Conservation (phyloP, 257 asterid genomes). For the Solanum commersonii region DNA sequence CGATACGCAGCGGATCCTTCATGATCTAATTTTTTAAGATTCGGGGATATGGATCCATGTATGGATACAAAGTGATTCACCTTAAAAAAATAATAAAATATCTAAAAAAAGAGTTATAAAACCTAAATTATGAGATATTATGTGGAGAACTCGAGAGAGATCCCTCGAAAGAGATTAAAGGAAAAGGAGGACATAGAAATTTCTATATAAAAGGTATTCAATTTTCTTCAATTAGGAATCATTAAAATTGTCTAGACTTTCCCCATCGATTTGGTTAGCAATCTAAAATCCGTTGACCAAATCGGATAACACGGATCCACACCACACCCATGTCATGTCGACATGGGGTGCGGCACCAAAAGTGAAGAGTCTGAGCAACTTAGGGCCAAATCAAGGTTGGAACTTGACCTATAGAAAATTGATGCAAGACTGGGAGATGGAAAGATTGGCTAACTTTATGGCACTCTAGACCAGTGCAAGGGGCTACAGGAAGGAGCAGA, state of each 20-base stretch:
- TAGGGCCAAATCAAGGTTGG: background rate
- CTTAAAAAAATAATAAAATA: background rate
- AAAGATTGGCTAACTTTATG: background rate
- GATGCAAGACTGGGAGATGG: background rate
- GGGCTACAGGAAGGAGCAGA: background rate
- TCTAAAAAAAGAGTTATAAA: background rate
- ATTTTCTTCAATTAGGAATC: background rate
- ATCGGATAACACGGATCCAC: background rate
- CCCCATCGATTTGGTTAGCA: background rate
- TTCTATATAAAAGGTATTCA: background rate
- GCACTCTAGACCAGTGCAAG: background rate
- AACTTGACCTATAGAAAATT: background rate
- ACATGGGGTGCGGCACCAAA: background rate
- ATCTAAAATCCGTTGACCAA: background rate
- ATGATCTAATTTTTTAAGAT: background rate
- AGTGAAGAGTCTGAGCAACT: background rate
- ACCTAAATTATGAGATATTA: background rate
- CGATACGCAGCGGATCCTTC: background rate
- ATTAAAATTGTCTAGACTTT: background rate
- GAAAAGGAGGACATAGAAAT: background rate
- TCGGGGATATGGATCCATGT: background rate
- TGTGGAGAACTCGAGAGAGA: background rate
- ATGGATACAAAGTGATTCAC: background rate
- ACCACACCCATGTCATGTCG: background rate
- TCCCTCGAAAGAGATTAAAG: background rate